Conservation (phyloP, 2,329 filamentous ascomycete species). For the Clonostachys rhizophaga region DNA sequence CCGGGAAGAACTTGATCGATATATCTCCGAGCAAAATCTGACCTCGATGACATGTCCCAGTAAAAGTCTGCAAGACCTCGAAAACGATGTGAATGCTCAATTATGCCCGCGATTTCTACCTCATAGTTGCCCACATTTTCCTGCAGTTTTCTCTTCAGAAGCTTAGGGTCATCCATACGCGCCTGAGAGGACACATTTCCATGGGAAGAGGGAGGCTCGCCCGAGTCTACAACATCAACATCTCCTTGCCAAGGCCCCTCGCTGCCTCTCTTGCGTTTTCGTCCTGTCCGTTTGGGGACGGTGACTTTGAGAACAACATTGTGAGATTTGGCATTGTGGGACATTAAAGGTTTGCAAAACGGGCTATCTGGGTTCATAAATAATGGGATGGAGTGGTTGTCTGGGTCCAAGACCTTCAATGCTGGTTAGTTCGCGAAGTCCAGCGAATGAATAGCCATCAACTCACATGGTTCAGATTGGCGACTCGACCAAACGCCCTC, state of each 20-base stretch:
- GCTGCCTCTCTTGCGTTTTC: slow-evolving; percentile 79
- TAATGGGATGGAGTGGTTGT: slow-evolving; percentile 55
- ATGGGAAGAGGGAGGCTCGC: slow-evolving; percentile 1
- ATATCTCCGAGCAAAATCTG: slow-evolving; percentile 67
- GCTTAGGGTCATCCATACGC: slow-evolving; percentile 45
- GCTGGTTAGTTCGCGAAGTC: not conserved
- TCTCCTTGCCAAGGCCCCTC: slow-evolving; percentile 57
- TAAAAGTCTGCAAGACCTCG: slow-evolving; percentile 86
- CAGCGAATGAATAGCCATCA: not conserved
- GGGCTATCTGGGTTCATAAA: slow-evolving; percentile 77
- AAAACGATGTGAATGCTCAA: slow-evolving; percentile 82
- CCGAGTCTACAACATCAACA: slow-evolving; percentile 18
- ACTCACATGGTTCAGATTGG: slow-evolving; percentile 30
- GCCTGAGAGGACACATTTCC: slow-evolving; percentile 32
- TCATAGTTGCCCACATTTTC: slow-evolving; percentile 67
- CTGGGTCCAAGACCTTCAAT: slow-evolving; percentile 38
- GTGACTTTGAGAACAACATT: slow-evolving; percentile 85
- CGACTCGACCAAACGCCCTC: slow-evolving; percentile 32
- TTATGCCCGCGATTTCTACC: slow-evolving; percentile 65
- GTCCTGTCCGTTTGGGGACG: slow-evolving; percentile 80
- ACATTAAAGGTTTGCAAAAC: slow-evolving; percentile 72
- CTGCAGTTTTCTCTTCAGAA: slow-evolving; percentile 58
- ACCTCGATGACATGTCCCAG: slow-evolving; percentile 60
- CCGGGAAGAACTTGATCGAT: slow-evolving; percentile 67
- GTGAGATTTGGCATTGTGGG: slow-evolving; percentile 69